Evolutionary conservation across 2,329 filamentous ascomycete genomes (phyloP), one percentile per base, ranked within the genome.

Genomic region (Ophiocordyceps robertsii): DNA sequence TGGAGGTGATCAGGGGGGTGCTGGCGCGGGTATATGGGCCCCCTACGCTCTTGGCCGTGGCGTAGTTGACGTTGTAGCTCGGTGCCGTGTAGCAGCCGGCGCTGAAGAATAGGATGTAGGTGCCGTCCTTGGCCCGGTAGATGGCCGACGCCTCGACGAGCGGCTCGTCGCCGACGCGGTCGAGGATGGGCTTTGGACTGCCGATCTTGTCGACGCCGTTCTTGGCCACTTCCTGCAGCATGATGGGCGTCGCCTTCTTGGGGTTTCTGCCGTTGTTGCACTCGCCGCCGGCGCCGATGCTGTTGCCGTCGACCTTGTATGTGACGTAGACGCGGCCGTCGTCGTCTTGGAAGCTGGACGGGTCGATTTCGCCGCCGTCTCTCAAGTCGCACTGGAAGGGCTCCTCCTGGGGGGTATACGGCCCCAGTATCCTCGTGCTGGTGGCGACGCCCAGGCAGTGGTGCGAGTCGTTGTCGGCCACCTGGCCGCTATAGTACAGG

Each of bases 191-290:
- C 6, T 27, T 2, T 6, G 40, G 40, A 14, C 2, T 4, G 3
- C 40, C 40, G n/a, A 41, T 16, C 40, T 41, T 41, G 21, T 35
- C 33, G 40, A 41, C 19, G 40, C 40, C 40, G 33, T 41, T 36
- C 11, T 6, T 10, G 9, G 32, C 32, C 7, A 41, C 32, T 21
- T 41, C 32, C 12, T 41, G 40, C n/a, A 41, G 33, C 40, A 37
- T 30, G 24, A 41, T 41, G 32, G 40, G 21, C 1, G 40, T 41
- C n/a, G 32, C 11, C n/a, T 9, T n/a, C 10, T 21, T 21, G 14
- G 40, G 40, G 13, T 37, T 24, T n/a, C 19, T 17, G 32, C 40
- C 40, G 40, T 41, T 41, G 8, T 36, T 36, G 32, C 40, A 41
- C 21, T 41, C 32, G 24, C 40, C 40, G 21, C 40, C 40, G 21